Percentiles rank a stretch among this genome's conserved stretches.
Conservation (phyloP, 2,329 filamentous ascomycete species). For the Aspergillus latus region DNA sequence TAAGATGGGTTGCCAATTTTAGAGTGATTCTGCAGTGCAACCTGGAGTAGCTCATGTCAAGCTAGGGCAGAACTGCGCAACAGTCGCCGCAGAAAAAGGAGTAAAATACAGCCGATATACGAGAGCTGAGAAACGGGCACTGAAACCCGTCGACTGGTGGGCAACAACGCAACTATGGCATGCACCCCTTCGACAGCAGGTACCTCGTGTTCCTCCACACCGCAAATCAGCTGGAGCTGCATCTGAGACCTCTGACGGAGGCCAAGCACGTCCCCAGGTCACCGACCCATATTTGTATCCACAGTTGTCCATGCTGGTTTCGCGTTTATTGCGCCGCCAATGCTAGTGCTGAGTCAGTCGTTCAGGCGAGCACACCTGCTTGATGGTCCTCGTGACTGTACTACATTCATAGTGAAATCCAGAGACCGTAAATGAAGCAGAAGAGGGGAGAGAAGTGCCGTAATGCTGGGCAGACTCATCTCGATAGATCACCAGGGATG, state of each 20-base stretch:
- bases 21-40: neutral
- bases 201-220: neutral
- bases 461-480: too few species aligned
- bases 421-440: neutral
- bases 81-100: neutral
- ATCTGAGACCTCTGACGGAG: constrained; percentile 4
- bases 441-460: too few species aligned
- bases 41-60: neutral
- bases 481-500: too few species aligned
- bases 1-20: neutral
- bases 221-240: neutral
- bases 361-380: neutral
- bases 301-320: neutral
- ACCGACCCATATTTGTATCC: neutral
- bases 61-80: neutral
- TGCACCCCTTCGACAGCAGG: neutral
- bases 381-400: neutral
- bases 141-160: constrained; percentile 2
- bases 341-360: neutral
- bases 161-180: neutral
- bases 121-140: constrained; percentile 1
- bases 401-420: neutral
- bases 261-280: constrained; percentile 1
- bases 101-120: neutral
- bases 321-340: neutral